Evolutionary conservation across 2,329 filamentous ascomycete species (phyloP), one percentile per base, ranked within the genome.

Genomic region (Ceratocystis cubensis): DNA sequence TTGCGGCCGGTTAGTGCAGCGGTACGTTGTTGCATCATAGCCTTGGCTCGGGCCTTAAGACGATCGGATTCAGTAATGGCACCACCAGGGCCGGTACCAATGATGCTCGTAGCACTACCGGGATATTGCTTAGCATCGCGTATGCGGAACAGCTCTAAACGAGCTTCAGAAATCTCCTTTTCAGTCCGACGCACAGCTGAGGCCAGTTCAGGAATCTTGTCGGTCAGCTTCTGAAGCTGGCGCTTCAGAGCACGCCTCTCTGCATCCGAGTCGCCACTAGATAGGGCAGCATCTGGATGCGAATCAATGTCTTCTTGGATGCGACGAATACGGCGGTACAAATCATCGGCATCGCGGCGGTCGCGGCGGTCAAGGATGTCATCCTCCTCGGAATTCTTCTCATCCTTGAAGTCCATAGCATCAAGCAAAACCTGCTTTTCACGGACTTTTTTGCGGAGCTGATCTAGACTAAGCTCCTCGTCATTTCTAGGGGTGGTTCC

Each of bases 1-100:
- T 92, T 91, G 75, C 88, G 91, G 67, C 94, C 94, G 25, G 91
- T 91, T 69, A 99, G 78, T 20, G 94, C 93, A 66, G 94, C 94
- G 71, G 94, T 92, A 68, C 94, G 88, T 73, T 96, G 92, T 77
- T 97, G 93, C 94, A 99, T 99, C 86, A 96, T 96, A 48, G 93
- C 93, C 77, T 92, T 96, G 41, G 94, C 93, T 71, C 92, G 86
- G 45, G 94, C 94, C 79, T 96, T 97, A 70, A 97, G 84, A 65
- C 93, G 86, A 76, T 99, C 94, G 2, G 91, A 88, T 76, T 99
- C 94, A 0, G 94, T 99, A 53, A 99, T 85, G 57, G 85, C 78
- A 64, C 94, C 94, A 56, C 93, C 93, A 67, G 92, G 93, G 8
- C 94, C 94, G 69, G 93, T 97, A 59, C 94, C 94, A 68, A 97